phyloP scores from a whole-genome alignment of 2,329 filamentous ascomycete genomes.

The Fusarium temperatum region DNA sequence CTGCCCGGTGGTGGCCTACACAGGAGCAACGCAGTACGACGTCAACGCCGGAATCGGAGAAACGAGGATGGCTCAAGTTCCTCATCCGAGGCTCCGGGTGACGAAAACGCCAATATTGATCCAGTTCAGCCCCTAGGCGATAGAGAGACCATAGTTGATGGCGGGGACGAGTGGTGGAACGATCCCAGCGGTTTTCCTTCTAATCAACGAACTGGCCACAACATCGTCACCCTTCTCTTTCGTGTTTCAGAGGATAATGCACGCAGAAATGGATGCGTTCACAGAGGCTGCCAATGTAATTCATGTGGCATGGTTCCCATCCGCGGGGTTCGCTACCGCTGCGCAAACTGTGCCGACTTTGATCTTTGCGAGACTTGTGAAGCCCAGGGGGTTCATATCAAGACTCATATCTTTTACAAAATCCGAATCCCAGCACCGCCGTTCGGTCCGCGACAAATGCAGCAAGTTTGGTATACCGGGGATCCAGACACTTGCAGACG shows the following conservation, averaged over 20 bases:
- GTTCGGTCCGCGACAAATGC: slow-evolving; percentile 81
- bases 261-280: slow-evolving; percentile 85
- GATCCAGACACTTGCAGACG: slow-evolving; percentile 78
- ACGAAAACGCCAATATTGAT: slow-evolving; percentile 55
- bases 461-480: slow-evolving; percentile 88
- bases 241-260: slow-evolving; percentile 95
- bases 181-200: slow-evolving; percentile 52
- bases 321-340: slow-evolving; percentile 90
- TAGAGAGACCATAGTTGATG: slow-evolving; percentile 52
- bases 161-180: slow-evolving; percentile 63
- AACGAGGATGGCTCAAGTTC: slow-evolving; percentile 54
- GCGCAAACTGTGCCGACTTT: slow-evolving; percentile 94
- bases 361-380: slow-evolving; percentile 96
- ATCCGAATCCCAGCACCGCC: slow-evolving; percentile 89
- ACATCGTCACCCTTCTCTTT: slow-evolving; percentile 86
- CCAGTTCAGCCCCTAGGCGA: slow-evolving; percentile 45
- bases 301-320: slow-evolving; percentile 89
- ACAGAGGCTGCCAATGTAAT: slow-evolving; percentile 92
- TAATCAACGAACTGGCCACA: slow-evolving; percentile 71
- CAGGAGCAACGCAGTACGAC: slow-evolving; percentile 74
- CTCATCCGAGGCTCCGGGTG: slow-evolving; percentile 52
- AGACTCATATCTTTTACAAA: slow-evolving; percentile 97
- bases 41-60: slow-evolving; percentile 51
- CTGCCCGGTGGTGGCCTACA: slow-evolving; percentile 57
- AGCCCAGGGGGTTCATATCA: slow-evolving; percentile 77